Evolutionary conservation across 169 alveolate genomes (phyloP), one percentile per base, ranked within the genome.

Genomic region (Besnoitia besnoiti): DNA sequence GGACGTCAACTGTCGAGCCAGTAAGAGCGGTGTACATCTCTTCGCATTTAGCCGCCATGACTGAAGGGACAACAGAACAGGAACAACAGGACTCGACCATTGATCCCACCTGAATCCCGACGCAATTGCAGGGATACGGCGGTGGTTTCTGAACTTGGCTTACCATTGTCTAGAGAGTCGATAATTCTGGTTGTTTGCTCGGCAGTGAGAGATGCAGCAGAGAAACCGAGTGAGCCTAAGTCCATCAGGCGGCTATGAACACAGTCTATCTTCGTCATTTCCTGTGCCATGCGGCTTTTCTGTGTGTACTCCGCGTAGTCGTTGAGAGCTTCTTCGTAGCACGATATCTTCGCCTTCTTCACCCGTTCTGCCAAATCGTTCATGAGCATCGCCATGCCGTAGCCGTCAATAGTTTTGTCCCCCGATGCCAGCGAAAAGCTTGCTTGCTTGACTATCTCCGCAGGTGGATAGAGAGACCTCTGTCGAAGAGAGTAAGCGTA

Each of bases 241-340:
- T 42, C 61, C 2, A 42, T 40, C 35, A 77, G 59, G 14, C 30
- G 30, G 59, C 19, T 35, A 27, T 77, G 87, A 16, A 77, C 87
- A 39, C 87, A 77, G 87, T 77, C 87, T 7, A 44, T 7, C 59
- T 77, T 77, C 61, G 14, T 4, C 87, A 77, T 77, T 44, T 77
- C 87, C 59, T 77, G 87, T 14, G 87, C 50, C 50, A 0, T 24
- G 55, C 59, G 87, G 87, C 40, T 35, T 35, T 42, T 77, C n/a
- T 39, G 50, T 14, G 40, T 35, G 87, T 77, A 77, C 14, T 77
- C 87, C 24, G n/a, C 59, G 40, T 77, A 77, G 33, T 77, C 87
- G 35, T 37, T 77, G 55, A 77, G 87, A 21, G 87, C 87, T n/a
- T 77, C 44, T 10, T 77, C 87, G 35, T 77, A 77, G 87, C 87